Conservation (phyloP, 805 yeast genomes). For the Priceomyces melissophilus region DNA sequence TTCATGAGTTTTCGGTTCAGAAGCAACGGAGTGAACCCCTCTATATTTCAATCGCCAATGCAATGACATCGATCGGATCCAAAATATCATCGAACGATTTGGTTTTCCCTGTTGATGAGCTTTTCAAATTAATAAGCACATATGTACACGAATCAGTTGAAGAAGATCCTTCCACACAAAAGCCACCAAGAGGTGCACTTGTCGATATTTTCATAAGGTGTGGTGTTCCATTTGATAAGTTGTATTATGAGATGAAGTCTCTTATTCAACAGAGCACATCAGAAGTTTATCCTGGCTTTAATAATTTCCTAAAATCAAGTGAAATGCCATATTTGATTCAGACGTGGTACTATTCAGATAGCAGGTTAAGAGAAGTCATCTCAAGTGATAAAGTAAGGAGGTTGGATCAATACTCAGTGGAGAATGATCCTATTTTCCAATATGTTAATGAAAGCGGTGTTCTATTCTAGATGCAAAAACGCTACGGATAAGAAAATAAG, state of each 20-base stretch:
- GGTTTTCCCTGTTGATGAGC: conserved; percentile 73
- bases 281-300: conserved; percentile 50
- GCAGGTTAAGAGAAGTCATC: conserved; percentile 57
- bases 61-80: conserved; percentile 53
- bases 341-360: conserved; percentile 64
- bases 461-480: conserved; percentile 7
- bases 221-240: conserved; percentile 60
- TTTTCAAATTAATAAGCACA: conserved; percentile 63
- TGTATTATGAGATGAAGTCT: conserved; percentile 62
- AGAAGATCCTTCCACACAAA: conserved; percentile 28
- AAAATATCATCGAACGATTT: conserved; percentile 65
- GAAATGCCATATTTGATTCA: conserved; percentile 66
- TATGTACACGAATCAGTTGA: conserved; percentile 42
- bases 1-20: conserved; percentile 27
- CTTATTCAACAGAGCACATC: conserved; percentile 56
- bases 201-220: conserved; percentile 61
- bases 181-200: conserved; percentile 51
- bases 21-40: conserved; percentile 31
- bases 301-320: conserved; percentile 30
- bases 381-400: conserved; percentile 42
- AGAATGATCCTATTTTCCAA: conserved; percentile 52
- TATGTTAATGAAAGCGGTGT: conserved; percentile 17
- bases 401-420: conserved; percentile 46
- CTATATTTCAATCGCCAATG: conserved; percentile 33
- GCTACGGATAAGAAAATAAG: conserved; percentile 1